Percentiles rank a stretch among this genome's conserved stretches.
Conservation (phyloP, 192 early-diverging fungal species). For the Chytriomyces sp. region DNA sequence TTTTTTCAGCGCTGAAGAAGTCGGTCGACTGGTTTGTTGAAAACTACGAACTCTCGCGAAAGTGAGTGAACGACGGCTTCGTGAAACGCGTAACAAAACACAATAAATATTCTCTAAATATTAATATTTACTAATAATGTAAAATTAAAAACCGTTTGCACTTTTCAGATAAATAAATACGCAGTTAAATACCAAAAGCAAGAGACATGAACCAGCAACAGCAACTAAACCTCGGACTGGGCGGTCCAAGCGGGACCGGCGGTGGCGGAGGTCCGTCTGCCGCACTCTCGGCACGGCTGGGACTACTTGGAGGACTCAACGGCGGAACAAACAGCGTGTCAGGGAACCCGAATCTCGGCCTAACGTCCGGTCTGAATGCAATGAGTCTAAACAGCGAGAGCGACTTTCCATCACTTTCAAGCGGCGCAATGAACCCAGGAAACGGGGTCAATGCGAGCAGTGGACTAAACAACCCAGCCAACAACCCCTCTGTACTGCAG, state of each 20-base stretch:
- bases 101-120: neutral
- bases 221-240: neutral
- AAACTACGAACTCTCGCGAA: slow-evolving; percentile 51
- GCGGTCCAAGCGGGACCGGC: neutral
- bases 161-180: neutral
- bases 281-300: slow-evolving; percentile 6
- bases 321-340: neutral
- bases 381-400: no score
- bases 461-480: slow-evolving; percentile 42
- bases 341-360: no score
- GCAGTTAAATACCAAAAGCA: no score
- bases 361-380: no score
- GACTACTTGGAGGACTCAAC: neutral
- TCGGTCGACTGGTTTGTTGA: slow-evolving; percentile 76
- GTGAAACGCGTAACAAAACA: no score
- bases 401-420: no score
- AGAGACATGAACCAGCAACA: slow-evolving; percentile 10
- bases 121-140: no score
- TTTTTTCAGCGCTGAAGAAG: slow-evolving; percentile 62
- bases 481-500: slow-evolving; percentile 40
- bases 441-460: slow-evolving; percentile 22
- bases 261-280: slow-evolving; percentile 21
- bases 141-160: neutral
- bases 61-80: no score
- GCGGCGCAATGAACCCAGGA: neutral